Evolutionary conservation across 148 eudicot species (phyloP), one percentile per base, ranked within the genome.

Genomic region (Talinum fruticosum): DNA sequence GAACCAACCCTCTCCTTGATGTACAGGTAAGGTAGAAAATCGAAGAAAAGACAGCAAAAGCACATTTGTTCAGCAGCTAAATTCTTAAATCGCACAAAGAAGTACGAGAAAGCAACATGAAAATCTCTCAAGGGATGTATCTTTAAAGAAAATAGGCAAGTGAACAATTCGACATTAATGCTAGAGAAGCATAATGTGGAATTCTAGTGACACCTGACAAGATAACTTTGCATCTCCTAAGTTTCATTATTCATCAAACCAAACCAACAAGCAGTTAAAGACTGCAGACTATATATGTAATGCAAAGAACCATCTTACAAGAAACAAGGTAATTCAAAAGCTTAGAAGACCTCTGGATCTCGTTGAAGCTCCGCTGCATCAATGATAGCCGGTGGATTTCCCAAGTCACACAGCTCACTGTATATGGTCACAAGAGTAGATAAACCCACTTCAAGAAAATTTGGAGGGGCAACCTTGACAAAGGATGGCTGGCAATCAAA

Each of bases 351-450:
- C 97, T 96, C 93, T 44, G 99, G 99, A 84, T 90, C 85, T 79
- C 84, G 84, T 86, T 84, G 91, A 76, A 96, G 97, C 45, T 87
- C 88, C 53, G 86, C 84, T 47, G 94, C 91, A 89, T 96, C 99
- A 78, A 96, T 85, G 66, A 96, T 71, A 13, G 93, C 86, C 71
- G 99, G 99, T 34, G 91, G 85, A 51, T 88, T 90, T 34, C 97
- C 99, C 76, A 83, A 47, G 67, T 83, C 88, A 85, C 83, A 83
- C 18, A 96, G 90, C 79, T 93, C 90, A 65, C 78, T 88, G 85
- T 89, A 90, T 84, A 96, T 87, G 72, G 93, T 75, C 72, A 89
- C 91, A 80, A 96, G 81, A 62, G 71, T 73, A 76, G 82, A 92
- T 83, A 91, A 91, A 49, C 97, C 99, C 26, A 93, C 82, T 87